Conservation (phyloP, 2,329 filamentous ascomycete species). For the Podosphaera aphanis region DNA sequence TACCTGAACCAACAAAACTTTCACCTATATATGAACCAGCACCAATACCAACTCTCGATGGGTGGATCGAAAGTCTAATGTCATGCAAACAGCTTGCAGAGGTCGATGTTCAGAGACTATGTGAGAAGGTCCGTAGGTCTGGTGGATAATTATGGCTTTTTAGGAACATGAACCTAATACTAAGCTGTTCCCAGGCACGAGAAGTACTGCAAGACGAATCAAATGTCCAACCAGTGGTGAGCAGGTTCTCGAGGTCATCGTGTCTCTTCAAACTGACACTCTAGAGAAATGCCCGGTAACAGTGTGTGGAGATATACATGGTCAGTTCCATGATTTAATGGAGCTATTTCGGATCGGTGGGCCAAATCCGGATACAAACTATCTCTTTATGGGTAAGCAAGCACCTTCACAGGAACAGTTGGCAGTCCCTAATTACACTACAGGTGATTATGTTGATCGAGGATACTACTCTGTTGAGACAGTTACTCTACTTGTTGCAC, state of each 20-base stretch:
- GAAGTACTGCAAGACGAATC: constrained; percentile 95
- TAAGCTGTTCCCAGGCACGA: constrained; percentile 39
- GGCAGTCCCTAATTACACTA: constrained; percentile 6
- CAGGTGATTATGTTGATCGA: constrained; percentile 93
- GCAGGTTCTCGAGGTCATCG: constrained; percentile 13
- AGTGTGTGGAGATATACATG: constrained; percentile 96
- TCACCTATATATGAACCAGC: constrained; percentile 60
- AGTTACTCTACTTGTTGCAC: constrained; percentile 79
- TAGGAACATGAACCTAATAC: background rate
- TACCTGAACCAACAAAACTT: constrained; percentile 54
- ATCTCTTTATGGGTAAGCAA: constrained; percentile 83
- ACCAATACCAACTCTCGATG: constrained; percentile 78
- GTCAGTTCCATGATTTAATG: constrained; percentile 97
- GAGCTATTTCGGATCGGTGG: constrained; percentile 98
- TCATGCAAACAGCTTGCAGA: constrained; percentile 94
- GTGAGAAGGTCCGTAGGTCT: constrained; percentile 59
- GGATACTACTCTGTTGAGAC: constrained; percentile 99
- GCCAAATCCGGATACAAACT: constrained; percentile 94
- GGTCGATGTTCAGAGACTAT: constrained; percentile 82
- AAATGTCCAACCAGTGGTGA: constrained; percentile 95
- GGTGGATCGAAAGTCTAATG: constrained; percentile 98
- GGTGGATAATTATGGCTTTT: constrained; percentile 6
- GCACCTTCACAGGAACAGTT: background rate
- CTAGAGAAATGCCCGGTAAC: constrained; percentile 88
- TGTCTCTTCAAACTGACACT: constrained; percentile 6